phyloP scores from a whole-genome alignment of 495 filamentous ascomycete genomes.

The Penicillium arizonense region DNA sequence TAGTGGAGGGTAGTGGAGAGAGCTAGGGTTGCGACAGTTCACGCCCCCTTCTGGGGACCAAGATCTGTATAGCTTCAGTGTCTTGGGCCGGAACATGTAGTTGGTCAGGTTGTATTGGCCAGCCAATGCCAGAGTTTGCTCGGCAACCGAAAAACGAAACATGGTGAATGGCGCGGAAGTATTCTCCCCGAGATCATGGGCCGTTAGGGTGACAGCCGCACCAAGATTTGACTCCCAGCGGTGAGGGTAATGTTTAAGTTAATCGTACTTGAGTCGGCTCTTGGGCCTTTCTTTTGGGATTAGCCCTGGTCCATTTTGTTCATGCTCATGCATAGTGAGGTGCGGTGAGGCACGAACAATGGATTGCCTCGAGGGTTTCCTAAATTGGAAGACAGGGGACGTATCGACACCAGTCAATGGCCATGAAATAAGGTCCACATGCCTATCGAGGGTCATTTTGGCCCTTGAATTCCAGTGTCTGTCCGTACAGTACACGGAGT shows the following conservation, averaged over 20 bases:
- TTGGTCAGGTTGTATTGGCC: constrained; percentile 14
- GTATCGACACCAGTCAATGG: too few relatives aligned
- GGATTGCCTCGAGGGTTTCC: too few relatives aligned
- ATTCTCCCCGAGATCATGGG: not conserved
- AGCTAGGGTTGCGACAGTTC: not conserved
- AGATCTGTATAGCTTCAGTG: constrained; percentile 1
- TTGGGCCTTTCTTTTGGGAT: too few relatives aligned
- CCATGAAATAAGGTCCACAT: too few relatives aligned
- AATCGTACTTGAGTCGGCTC: too few relatives aligned
- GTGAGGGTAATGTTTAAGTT: not conserved
- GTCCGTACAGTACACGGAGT: too few relatives aligned
- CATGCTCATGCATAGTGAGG: too few relatives aligned
- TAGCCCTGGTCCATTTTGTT: too few relatives aligned
- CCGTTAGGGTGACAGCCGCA: not conserved
- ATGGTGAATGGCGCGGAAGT: constrained; percentile 1
- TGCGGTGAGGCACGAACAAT: too few relatives aligned
- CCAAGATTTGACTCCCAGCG: not conserved
- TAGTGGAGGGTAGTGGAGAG: not conserved
- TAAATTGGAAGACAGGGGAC: too few relatives aligned
- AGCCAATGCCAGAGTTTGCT: constrained; percentile 1
- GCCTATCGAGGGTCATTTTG: too few relatives aligned
- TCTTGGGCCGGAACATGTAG: not conserved
- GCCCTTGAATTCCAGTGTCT: too few relatives aligned
- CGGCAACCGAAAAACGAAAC: not conserved
- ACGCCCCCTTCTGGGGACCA: not conserved